Conservation (phyloP, 2,329 filamentous ascomycete genomes). For the Ustulina deusta region DNA sequence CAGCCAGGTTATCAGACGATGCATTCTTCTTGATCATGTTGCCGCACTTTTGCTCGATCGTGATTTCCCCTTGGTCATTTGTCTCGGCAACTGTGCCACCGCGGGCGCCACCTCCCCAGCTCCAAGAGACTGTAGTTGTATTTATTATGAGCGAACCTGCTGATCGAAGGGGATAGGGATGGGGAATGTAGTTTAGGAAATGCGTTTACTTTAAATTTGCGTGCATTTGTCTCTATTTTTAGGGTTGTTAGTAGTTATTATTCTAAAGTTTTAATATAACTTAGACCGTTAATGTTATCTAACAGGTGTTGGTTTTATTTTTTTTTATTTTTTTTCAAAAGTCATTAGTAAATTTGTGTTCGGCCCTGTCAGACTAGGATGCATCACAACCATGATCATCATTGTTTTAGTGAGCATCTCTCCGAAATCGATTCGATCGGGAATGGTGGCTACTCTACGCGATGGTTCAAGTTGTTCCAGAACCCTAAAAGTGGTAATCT, state of each 20-base stretch:
- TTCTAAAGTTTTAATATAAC: background rate
- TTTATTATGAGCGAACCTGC: conserved; percentile 10
- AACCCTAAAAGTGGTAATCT: background rate
- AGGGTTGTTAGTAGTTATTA: conserved; percentile 38
- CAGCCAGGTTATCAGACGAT: conserved; percentile 69
- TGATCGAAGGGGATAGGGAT: too few relatives aligned
- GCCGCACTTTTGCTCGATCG: conserved; percentile 70
- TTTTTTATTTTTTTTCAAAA: too few relatives aligned
- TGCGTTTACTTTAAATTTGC: background rate
- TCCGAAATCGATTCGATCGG: conserved; percentile 4
- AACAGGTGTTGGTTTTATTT: too few relatives aligned
- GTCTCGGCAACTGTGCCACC: conserved; percentile 71
- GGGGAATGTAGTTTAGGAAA: background rate
- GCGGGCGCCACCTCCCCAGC: conserved; percentile 67
- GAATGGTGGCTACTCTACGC: background rate
- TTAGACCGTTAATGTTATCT: background rate
- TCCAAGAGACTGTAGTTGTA: conserved; percentile 66
- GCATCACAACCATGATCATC: conserved; percentile 46
- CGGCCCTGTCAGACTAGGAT: conserved; percentile 28
- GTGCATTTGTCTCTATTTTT: conserved; percentile 48
- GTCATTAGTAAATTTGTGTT: background rate
- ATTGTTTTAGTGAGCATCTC: conserved; percentile 37
- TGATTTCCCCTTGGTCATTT: conserved; percentile 69
- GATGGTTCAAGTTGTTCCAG: background rate
- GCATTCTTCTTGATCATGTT: conserved; percentile 75